Evolutionary conservation across 2,329 filamentous ascomycete species (phyloP).

Genomic region (Blastomyces silverae): DNA sequence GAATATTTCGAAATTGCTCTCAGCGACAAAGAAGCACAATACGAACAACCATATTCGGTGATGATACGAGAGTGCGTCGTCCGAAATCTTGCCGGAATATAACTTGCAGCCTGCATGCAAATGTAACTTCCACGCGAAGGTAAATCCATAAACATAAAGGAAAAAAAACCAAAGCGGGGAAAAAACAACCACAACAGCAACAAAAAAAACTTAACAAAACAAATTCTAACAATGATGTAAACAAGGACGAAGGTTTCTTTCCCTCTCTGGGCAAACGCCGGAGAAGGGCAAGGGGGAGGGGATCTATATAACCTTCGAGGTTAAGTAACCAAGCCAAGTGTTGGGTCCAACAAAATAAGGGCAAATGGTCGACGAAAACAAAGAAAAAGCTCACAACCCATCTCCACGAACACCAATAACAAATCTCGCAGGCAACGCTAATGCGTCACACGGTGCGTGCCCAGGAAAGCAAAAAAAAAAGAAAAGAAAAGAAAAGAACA

Average conservation of each 20-base stretch:
- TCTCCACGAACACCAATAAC: not conserved
- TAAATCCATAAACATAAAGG: conserved; percentile 1
- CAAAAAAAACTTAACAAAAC: not conserved
- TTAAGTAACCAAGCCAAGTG: conserved; percentile 6
- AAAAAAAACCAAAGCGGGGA: not conserved
- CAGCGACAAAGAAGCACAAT: conserved; percentile 12
- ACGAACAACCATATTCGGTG: conserved; percentile 8
- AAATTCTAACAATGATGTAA: conserved; percentile 9
- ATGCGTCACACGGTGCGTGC: conserved; percentile 5
- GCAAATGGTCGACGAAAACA: conserved; percentile 9
- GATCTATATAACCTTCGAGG: conserved; percentile 7
- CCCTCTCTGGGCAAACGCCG: not conserved
- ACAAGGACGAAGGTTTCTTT: conserved; percentile 3
- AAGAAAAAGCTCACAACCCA: not conserved
- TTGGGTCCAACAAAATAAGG: conserved; percentile 6
- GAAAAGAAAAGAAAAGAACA: conserved; percentile 6
- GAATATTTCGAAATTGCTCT: conserved; percentile 1
- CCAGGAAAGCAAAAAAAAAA: conserved; percentile 12
- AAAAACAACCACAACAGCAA: conserved; percentile 2
- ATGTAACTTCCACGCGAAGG: conserved; percentile 7
- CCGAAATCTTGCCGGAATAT: not conserved
- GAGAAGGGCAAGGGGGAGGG: not conserved
- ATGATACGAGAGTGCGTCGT: not conserved
- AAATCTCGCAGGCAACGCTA: conserved; percentile 6
- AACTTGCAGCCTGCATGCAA: conserved; percentile 9